Base-by-base conservation (phyloP, 2,329 filamentous ascomycete species). In the Fusarium proliferatum region DNA sequence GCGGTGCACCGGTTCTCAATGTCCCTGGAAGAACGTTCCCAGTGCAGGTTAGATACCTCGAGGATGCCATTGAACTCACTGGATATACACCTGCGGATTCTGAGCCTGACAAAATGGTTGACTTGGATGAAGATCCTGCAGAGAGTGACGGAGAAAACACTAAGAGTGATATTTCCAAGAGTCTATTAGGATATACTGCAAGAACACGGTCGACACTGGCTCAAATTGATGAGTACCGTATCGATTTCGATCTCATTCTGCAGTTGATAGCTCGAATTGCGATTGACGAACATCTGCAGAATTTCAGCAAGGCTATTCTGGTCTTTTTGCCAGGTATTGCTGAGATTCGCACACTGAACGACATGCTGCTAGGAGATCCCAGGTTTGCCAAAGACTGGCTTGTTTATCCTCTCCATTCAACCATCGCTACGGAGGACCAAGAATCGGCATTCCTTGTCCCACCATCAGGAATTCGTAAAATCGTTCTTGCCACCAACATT, bases 401-500 rank as follows among this genome's bases (percentile, higher is more conserved):
- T 61, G 87, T 99, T 2, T 95, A 97, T 80, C 93, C 95, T 17
- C 87, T 99, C 41, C 96, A 99, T 80, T 98, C 96, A 1, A 94
- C 93, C 0, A 98, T 99, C 76, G 95, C 96, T 16, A 98, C 93
- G 52, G 96, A 98, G 78, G 96, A 99, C 69, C 96, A 99, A 80
- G 96, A 99, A 82, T 92, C 93, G 39, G 96, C 96, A 0, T 99
- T 99, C 80, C 85, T 94, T 10, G 84, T 97, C 1, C 96, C 96
- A 10, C 94, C 95, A 2, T 88, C 87, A 6, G 96, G 96, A 1
- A 87, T 91, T 64, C 90, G 95, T 71, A 99, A 99, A 84, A 96
- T 99, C 72, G 96, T 99, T 4, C 88, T 99, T 61, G 95, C 96
- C 4, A 99, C 96, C 19, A 99, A 99, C 79, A 99, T 99, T 81